Base-by-base conservation (phyloP, 257 asterid genomes). In the Salvia hispanica region DNA sequence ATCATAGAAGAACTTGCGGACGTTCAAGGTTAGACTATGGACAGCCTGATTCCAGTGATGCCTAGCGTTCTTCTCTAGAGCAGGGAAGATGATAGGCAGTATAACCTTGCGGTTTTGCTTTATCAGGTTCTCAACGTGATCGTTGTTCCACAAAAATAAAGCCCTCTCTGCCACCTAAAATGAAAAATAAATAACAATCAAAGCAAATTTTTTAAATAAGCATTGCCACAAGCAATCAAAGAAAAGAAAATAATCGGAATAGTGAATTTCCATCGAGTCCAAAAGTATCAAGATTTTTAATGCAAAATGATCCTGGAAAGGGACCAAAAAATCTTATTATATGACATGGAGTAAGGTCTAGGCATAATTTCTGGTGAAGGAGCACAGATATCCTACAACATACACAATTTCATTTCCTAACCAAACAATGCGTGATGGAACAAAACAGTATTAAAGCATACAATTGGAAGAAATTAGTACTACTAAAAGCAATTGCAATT, bases 11-110 rank as follows among this genome's bases (percentile, higher is more conserved):
- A 83, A 75, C 71, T 89, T 89, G 52, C 92, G 92, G 36, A 87
- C 72, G 42, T 85, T 90, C 42, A 89, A 76, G 16, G 92, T 85
- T 75, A 89, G 74, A 47, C 95, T 67, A 72, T 87, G 93, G 62
- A 90, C 93, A 18, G 92, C 89, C 66, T 79, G 96, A 74, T 89
- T 89, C 96, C 96, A 89, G 60, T 89, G 96, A 70, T 80, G 87
- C 60, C 86, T 72, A 33, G 86, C 89, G 15, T 89, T 89, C 78
- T 80, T 85, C 81, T 89, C 96, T 66, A 89, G 64, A 34, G 90
- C 85, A 12, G 95, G 95, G 83, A 89, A 89, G 77, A 89, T 85
- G 36, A 89, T 73, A 3, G 96, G 96, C 60, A 89, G 85, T 73
- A 89, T 85, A 58, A 87, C 84, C 71, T 80, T 84, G 60, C 89